These are phyloP conservation scores for Candida sp. DNA, from an alignment of 1,139 yeast species.

Conservation along the genomic window DNA sequence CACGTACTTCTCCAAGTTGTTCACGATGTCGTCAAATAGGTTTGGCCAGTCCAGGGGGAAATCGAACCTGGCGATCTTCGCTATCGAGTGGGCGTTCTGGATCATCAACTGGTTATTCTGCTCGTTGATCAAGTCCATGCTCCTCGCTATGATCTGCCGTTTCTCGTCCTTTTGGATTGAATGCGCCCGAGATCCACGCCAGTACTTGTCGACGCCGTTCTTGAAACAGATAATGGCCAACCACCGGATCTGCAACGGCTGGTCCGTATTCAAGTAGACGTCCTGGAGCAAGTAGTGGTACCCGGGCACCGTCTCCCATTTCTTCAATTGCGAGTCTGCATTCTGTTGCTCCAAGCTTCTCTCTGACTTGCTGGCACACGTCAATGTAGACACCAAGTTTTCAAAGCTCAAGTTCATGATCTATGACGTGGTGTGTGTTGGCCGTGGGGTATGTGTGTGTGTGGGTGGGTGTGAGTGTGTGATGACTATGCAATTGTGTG, in stretches of 20 bases:
- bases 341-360: conserved; percentile 50
- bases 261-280: conserved; percentile 61
- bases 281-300: conserved; percentile 61
- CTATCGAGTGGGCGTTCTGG: conserved; percentile 85
- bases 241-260: conserved; percentile 77
- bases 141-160: conserved; percentile 55
- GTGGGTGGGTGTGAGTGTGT: neutral
- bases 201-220: conserved; percentile 81
- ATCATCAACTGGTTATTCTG: conserved; percentile 73
- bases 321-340: conserved; percentile 74
- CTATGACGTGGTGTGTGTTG: too few relatives aligned
- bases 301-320: conserved; percentile 70
- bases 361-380: conserved; percentile 57
- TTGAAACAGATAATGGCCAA: conserved; percentile 86
- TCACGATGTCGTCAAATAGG: conserved; percentile 64
- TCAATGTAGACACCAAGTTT: conserved; percentile 29
- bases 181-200: conserved; percentile 70
- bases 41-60: conserved; percentile 90
- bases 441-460: too few relatives aligned
- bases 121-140: conserved; percentile 67
- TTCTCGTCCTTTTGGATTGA: conserved; percentile 76
- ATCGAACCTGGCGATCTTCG: conserved; percentile 80
- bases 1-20: conserved; percentile 42
- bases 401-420: conserved; percentile 28
- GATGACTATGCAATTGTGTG: neutral